phyloP scores from a whole-genome alignment of 2,329 filamentous ascomycete species.

The Ilyonectria sp. region DNA sequence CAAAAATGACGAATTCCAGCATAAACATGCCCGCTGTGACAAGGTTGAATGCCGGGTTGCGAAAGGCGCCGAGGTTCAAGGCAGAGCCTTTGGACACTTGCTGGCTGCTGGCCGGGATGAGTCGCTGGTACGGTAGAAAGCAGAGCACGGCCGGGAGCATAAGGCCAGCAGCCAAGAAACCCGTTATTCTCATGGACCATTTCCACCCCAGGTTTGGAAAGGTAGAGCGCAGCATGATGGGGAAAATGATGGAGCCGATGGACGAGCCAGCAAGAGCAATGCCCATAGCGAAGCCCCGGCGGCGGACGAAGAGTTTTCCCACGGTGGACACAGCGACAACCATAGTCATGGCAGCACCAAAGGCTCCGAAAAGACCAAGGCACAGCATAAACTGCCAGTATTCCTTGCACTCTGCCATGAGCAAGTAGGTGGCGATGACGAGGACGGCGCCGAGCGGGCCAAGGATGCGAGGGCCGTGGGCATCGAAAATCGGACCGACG shows the following conservation, averaged over 20 bases:
- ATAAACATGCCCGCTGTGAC: slow-evolving; percentile 59
- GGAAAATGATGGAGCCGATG: slow-evolving; percentile 52
- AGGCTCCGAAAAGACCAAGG: slow-evolving; percentile 59
- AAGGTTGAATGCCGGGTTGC: slow-evolving; percentile 58
- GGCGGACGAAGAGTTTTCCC: slow-evolving; percentile 49
- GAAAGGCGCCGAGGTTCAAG: slow-evolving; percentile 59
- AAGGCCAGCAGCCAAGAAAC: slow-evolving; percentile 47
- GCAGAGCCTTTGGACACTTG: slow-evolving; percentile 35
- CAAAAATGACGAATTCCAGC: slow-evolving; percentile 65
- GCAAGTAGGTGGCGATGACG: slow-evolving; percentile 58
- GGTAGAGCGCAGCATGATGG: slow-evolving; percentile 51
- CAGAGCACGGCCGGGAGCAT: slow-evolving; percentile 50
- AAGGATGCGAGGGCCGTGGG: slow-evolving; percentile 60
- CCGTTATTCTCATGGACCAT: slow-evolving; percentile 54
- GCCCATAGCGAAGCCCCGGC: slow-evolving; percentile 46
- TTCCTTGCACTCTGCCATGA: slow-evolving; percentile 61
- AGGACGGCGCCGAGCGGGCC: slow-evolving; percentile 54
- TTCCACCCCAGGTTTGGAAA: slow-evolving; percentile 51
- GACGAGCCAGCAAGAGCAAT: slow-evolving; percentile 46
- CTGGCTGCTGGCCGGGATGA: slow-evolving; percentile 24
- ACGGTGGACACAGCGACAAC: slow-evolving; percentile 52
- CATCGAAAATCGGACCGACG: slow-evolving; percentile 64
- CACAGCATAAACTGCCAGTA: slow-evolving; percentile 66
- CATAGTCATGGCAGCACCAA: slow-evolving; percentile 57
- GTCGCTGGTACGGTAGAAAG: slow-evolving; percentile 52